These are phyloP conservation scores for Fonsecaea erecta DNA, from an alignment of 2,329 filamentous ascomycete species.

Conservation along the genomic window DNA sequence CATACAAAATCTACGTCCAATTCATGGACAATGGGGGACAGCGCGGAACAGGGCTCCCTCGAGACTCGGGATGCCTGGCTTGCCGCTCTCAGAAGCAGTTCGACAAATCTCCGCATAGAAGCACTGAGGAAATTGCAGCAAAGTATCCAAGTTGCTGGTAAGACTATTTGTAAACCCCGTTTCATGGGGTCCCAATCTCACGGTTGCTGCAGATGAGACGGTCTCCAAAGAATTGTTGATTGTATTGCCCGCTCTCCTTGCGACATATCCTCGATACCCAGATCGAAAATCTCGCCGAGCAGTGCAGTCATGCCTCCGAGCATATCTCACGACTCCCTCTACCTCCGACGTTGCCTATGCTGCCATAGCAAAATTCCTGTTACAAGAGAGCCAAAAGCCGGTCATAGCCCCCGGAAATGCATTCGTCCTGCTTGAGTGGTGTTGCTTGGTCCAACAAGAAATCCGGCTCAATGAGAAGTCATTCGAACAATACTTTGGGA, in stretches of 20 bases:
- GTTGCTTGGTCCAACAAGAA: conserved; percentile 75
- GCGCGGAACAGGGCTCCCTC: conserved; percentile 17
- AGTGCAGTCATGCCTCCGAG: conserved; percentile 77
- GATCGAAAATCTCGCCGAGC: conserved; percentile 83
- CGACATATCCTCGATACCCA: conserved; percentile 83
- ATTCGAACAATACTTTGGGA: conserved; percentile 59
- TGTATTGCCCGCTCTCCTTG: conserved; percentile 63
- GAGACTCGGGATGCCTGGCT: conserved; percentile 22
- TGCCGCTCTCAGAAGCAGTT: conserved; percentile 31
- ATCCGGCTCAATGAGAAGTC: conserved; percentile 64
- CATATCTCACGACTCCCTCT: conserved; percentile 64
- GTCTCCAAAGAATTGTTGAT: conserved; percentile 5
- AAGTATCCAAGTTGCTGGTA: conserved; percentile 27
- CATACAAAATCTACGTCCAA: conserved; percentile 3
- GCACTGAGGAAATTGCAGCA: conserved; percentile 32
- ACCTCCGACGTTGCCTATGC: conserved; percentile 47
- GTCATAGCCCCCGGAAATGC: conserved; percentile 79
- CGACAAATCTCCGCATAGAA: conserved; percentile 35
- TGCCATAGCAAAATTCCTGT: conserved; percentile 66
- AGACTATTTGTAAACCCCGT: neutral
- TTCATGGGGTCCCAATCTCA: conserved; percentile 10
- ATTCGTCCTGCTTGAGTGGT: conserved; percentile 92
- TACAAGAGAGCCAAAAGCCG: conserved; percentile 74
- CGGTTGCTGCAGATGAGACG: conserved; percentile 17
- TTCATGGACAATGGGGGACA: conserved; percentile 33